Percentiles rank a stretch among this genome's conserved stretches.
phyloP scores from a whole-genome alignment of 192 early-diverging fungal genomes.

The Podochytrium sp. region DNA sequence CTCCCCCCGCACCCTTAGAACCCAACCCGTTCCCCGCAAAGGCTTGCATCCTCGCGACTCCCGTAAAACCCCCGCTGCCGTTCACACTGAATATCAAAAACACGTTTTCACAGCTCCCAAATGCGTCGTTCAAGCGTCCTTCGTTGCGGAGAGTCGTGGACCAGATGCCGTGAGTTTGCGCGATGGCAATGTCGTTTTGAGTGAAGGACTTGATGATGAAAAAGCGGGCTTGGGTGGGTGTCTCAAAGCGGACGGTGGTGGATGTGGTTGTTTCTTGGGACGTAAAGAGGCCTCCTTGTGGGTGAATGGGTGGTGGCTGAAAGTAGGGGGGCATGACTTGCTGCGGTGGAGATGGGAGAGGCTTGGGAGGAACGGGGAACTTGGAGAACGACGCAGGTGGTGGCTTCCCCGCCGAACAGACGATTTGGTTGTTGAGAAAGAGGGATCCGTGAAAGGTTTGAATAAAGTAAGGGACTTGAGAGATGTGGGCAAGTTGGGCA shows the following conservation, averaged over 20 bases:
- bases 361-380: not conserved
- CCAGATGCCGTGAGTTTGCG: not conserved
- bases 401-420: not conserved
- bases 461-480: conserved; percentile 15
- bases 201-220: conserved; percentile 14
- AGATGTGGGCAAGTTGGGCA: not conserved
- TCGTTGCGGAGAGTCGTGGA: not conserved
- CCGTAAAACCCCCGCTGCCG: conserved; percentile 3
- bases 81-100: conserved; percentile 15
- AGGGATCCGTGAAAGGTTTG: conserved; percentile 3
- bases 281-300: not conserved
- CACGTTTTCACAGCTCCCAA: not conserved
- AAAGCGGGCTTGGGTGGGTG: not conserved
- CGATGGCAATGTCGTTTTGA: not conserved
- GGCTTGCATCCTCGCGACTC: conserved; percentile 9
- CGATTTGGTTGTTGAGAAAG: not conserved
- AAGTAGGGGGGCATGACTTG: not conserved
- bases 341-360: not conserved
- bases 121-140: not conserved
- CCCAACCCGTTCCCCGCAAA: too few species aligned
- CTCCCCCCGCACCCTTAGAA: too few species aligned
- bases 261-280: not conserved
- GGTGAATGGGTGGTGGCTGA: not conserved
- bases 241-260: not conserved
- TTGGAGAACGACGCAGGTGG: not conserved